Evolutionary conservation across 2,329 filamentous ascomycete genomes (phyloP).

Genomic region (Septoria petroselini): DNA sequence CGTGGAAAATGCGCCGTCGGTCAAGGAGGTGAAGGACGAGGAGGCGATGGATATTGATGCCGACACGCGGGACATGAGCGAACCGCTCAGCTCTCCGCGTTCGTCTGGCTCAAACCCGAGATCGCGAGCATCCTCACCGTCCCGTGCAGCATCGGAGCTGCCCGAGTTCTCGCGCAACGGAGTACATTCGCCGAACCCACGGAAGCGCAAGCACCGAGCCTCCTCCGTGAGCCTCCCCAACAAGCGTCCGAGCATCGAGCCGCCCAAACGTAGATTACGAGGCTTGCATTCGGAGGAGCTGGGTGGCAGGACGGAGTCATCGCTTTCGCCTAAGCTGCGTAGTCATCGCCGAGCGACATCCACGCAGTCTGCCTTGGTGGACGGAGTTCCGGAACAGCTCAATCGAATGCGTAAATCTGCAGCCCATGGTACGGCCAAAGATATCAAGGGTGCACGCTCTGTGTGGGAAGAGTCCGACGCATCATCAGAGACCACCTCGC

Average conservation of each 20-base stretch:
- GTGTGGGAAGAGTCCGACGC: constrained; percentile 63
- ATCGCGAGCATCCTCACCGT: constrained; percentile 29
- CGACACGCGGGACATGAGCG: constrained; percentile 30
- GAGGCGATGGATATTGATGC: constrained; percentile 26
- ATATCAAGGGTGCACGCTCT: constrained; percentile 27
- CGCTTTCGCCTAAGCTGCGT: constrained; percentile 59
- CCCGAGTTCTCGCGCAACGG: constrained; percentile 26
- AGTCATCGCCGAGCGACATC: constrained; percentile 63
- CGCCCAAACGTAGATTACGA: constrained; percentile 29
- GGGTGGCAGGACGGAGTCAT: constrained; percentile 42
- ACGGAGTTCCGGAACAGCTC: constrained; percentile 44
- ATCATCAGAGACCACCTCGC: constrained; percentile 46
- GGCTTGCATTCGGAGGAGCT: constrained; percentile 33
- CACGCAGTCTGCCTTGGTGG: constrained; percentile 58
- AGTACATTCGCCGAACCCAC: constrained; percentile 35
- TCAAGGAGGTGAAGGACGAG: constrained; percentile 24
- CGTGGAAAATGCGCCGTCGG: constrained; percentile 24
- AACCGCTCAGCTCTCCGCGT: constrained; percentile 34
- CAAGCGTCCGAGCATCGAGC: constrained; percentile 34
- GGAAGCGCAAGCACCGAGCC: constrained; percentile 40
- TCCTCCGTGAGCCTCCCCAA: constrained; percentile 37
- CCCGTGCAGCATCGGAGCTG: constrained; percentile 34
- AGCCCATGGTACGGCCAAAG: constrained; percentile 48
- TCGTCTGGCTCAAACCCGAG: constrained; percentile 25
- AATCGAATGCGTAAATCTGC: constrained; percentile 43